Percentiles rank a stretch among this genome's conserved stretches.
Evolutionary conservation across 75 land plant genomes (phyloP).

Genomic region (Picea glauca): DNA sequence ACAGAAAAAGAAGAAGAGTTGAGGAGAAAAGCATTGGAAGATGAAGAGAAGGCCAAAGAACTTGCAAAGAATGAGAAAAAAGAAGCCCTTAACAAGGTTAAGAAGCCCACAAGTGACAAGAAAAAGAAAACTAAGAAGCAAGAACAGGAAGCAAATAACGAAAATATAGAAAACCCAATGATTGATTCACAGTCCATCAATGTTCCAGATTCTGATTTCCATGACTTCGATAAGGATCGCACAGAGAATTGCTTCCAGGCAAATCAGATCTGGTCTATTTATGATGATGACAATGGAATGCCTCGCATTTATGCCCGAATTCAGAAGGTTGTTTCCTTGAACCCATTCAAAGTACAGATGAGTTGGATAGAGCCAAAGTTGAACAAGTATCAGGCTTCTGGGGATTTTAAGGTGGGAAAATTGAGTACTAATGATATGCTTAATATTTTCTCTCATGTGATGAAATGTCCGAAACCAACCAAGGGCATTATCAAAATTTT

Average conservation of each 20-base stretch:
- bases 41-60: not conserved
- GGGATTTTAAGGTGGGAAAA: slow-evolving; percentile 10
- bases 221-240: slow-evolving; percentile 44
- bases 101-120: slow-evolving; percentile 2
- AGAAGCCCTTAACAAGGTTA: not conserved
- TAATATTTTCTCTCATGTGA: slow-evolving; percentile 45
- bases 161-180: not conserved
- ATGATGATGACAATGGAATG: slow-evolving; percentile 54
- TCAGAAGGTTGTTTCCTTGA: slow-evolving; percentile 5
- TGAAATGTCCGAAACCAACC: slow-evolving; percentile 14
- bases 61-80: slow-evolving; percentile 9
- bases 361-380: slow-evolving; percentile 11
- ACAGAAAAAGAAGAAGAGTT: slow-evolving; percentile 5
- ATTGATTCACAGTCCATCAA: not conserved
- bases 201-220: slow-evolving; percentile 37
- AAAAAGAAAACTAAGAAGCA: slow-evolving; percentile 2
- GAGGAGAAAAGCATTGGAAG: not conserved
- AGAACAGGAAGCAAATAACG: not conserved
- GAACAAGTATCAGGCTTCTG: slow-evolving; percentile 7
- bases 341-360: slow-evolving; percentile 10
- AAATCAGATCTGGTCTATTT: slow-evolving; percentile 65
- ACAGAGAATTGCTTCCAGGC: slow-evolving; percentile 20
- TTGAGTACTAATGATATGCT: not conserved
- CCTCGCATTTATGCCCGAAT: slow-evolving; percentile 33
- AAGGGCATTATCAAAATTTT: slow-evolving; percentile 20